phyloP scores from a whole-genome alignment of 352 stramenopile genomes.

The Globisporangium viniferum region DNA sequence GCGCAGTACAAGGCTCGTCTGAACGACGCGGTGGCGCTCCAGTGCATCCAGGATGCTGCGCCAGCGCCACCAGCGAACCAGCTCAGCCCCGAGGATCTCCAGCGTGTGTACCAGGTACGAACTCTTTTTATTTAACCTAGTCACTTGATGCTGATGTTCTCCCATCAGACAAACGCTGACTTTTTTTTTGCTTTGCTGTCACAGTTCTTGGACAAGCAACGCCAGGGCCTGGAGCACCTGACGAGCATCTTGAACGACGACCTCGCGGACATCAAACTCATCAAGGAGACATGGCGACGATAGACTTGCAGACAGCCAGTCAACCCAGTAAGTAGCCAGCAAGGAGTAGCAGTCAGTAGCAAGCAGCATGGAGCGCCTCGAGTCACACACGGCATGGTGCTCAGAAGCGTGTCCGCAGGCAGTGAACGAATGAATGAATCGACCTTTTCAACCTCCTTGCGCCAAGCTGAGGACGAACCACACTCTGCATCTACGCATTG shows the following conservation, averaged over 20 bases:
- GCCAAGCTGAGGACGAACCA: too few species aligned
- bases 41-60: slow-evolving; percentile 61
- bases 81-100: slow-evolving; percentile 69
- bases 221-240: slow-evolving; percentile 79
- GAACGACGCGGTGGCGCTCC: slow-evolving; percentile 71
- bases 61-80: slow-evolving; percentile 37
- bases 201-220: slow-evolving; percentile 83
- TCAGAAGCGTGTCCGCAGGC: not conserved
- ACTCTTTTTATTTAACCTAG: not conserved
- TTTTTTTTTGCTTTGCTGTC: slow-evolving; percentile 13
- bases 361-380: not conserved
- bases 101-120: slow-evolving; percentile 69
- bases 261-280: slow-evolving; percentile 83
- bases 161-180: slow-evolving; percentile 5
- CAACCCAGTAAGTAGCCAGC: not conserved
- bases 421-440: slow-evolving; percentile 1
- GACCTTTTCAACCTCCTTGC: not conserved
- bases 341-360: not conserved
- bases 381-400: not conserved
- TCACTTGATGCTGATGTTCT: not conserved
- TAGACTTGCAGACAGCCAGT: slow-evolving; percentile 26
- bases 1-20: slow-evolving; percentile 86
- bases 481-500: too few species aligned
- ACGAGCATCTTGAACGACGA: slow-evolving; percentile 83
- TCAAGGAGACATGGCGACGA: slow-evolving; percentile 81